Conservation (phyloP, 1,284 basidiomycete genomes). For the Ustilago xerochloae region DNA sequence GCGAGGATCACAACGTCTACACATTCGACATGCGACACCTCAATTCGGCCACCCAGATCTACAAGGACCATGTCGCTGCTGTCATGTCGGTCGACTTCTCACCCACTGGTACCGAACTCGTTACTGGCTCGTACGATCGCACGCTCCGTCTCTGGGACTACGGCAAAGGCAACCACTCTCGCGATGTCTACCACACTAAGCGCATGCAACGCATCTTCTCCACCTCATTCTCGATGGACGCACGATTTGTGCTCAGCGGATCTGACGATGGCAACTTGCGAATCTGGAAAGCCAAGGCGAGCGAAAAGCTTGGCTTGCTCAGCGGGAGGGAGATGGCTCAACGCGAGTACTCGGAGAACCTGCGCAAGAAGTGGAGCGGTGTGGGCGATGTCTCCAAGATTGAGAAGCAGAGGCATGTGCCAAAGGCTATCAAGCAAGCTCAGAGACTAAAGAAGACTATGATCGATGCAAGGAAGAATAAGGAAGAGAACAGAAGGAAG, state of each 20-base stretch:
- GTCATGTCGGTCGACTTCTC: constrained; percentile 73
- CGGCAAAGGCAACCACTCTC: constrained; percentile 78
- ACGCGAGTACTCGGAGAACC: constrained; percentile 89
- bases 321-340: constrained; percentile 90
- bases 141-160: constrained; percentile 94
- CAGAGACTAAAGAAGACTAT: constrained; percentile 89
- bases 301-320: constrained; percentile 90
- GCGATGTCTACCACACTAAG: constrained; percentile 97
- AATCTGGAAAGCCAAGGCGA: constrained; percentile 94
- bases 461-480: constrained; percentile 87
- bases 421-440: constrained; percentile 88
- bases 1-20: constrained; percentile 98
- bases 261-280: constrained; percentile 97
- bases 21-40: constrained; percentile 95
- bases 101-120: constrained; percentile 95
- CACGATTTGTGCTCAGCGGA: constrained; percentile 90
- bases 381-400: constrained; percentile 81
- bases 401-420: constrained; percentile 84
- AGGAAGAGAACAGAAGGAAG: constrained; percentile 86
- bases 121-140: constrained; percentile 94
- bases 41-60: constrained; percentile 86
- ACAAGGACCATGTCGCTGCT: constrained; percentile 96
- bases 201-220: constrained; percentile 89
- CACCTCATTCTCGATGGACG: constrained; percentile 81
- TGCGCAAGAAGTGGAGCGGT: constrained; percentile 86